Evolutionary conservation across 2,329 filamentous ascomycete genomes (phyloP).

Genomic region (Aspergillus puulaauensis): DNA sequence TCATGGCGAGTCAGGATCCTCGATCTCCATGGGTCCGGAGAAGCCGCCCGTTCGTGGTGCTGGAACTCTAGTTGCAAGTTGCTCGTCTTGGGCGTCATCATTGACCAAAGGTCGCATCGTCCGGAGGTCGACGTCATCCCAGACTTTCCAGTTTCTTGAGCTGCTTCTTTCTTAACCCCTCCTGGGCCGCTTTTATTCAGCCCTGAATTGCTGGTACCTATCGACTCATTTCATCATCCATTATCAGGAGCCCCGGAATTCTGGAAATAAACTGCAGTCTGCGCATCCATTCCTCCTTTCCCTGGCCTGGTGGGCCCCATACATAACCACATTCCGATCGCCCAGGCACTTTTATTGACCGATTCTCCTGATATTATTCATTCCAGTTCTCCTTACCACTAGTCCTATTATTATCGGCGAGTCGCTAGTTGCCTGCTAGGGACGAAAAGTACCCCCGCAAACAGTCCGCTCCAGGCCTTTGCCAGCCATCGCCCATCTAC

Average conservation of each 20-base stretch:
- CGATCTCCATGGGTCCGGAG: slow-evolving; percentile 12
- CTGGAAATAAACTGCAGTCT: background rate
- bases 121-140: slow-evolving; percentile 38
- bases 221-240: background rate
- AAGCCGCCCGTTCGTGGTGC: slow-evolving; percentile 8
- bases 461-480: slow-evolving; percentile 25
- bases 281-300: slow-evolving; percentile 6
- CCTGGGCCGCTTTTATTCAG: background rate
- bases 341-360: slow-evolving; percentile 1
- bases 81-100: slow-evolving; percentile 19
- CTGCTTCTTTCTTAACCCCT: slow-evolving; percentile 11
- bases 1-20: slow-evolving; percentile 5
- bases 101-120: slow-evolving; percentile 22
- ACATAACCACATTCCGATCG: slow-evolving; percentile 16
- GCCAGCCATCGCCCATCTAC: slow-evolving; percentile 5
- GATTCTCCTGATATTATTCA: slow-evolving; percentile 1
- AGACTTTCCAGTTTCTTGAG: slow-evolving; percentile 11
- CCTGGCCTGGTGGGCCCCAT: slow-evolving; percentile 12
- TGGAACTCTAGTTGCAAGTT: slow-evolving; percentile 7
- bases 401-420: slow-evolving; percentile 6
- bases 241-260: background rate
- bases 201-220: background rate
- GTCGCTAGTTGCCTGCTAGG: slow-evolving; percentile 1
- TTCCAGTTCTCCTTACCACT: background rate
- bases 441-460: slow-evolving; percentile 25